Percentiles rank a stretch among this genome's conserved stretches.
These are phyloP conservation scores for Metschnikowia borealis DNA, from an alignment of 805 yeast species.

Conservation along the genomic window DNA sequence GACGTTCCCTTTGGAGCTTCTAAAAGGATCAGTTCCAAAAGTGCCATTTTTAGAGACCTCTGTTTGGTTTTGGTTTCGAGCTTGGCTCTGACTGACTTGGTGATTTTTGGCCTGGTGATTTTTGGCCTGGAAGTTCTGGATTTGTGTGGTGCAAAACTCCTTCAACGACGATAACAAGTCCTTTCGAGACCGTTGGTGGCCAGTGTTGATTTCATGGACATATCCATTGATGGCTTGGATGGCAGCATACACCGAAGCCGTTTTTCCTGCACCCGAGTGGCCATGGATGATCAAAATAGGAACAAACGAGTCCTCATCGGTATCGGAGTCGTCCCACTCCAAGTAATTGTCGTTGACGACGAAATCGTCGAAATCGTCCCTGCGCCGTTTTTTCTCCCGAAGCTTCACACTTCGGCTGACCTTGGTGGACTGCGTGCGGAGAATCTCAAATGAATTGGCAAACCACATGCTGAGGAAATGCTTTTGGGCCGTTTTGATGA, in stretches of 20 bases:
- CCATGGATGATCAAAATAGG: conserved; percentile 71
- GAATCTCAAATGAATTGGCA: conserved; percentile 31
- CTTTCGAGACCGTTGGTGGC: conserved; percentile 68
- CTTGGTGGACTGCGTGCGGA: conserved; percentile 28
- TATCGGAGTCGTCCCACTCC: conserved; percentile 21
- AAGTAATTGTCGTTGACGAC: conserved; percentile 31
- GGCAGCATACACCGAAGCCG: conserved; percentile 65
- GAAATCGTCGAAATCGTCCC: conserved; percentile 33
- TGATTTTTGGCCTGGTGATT: neutral
- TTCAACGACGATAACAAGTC: conserved; percentile 61
- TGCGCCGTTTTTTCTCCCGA: conserved; percentile 19
- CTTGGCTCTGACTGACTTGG: too few relatives aligned
- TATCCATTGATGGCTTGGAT: conserved; percentile 61
- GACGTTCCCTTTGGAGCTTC: too few relatives aligned
- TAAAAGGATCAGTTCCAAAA: too few relatives aligned
- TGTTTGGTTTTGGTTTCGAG: too few relatives aligned
- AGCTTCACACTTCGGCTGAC: conserved; percentile 30
- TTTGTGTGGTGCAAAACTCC: conserved; percentile 81
- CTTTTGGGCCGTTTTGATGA: conserved; percentile 26
- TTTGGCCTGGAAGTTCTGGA: conserved; percentile 27
- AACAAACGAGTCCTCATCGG: conserved; percentile 42
- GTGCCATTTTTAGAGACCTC: too few relatives aligned
- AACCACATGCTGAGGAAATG: conserved; percentile 38
- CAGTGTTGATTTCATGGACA: conserved; percentile 76
- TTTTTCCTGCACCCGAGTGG: conserved; percentile 71